phyloP scores from a whole-genome alignment of 176 grass and related monocot species.

The Pontederia crassipes region DNA sequence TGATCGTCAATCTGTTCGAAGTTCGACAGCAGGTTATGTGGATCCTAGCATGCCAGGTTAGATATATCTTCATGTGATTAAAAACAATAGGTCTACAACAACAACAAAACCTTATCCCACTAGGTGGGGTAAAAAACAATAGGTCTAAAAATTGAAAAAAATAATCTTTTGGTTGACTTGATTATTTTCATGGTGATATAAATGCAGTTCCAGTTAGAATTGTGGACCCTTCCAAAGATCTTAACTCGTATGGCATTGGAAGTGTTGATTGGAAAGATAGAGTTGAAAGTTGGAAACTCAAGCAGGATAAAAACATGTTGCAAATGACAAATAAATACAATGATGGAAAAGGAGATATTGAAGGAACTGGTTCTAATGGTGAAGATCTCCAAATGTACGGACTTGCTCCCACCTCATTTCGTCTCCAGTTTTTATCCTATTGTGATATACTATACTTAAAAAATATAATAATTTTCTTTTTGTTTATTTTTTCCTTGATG shows the following conservation, averaged over 20 bases:
- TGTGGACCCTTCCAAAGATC: slow-evolving; percentile 90
- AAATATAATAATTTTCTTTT: background rate
- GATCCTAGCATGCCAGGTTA: slow-evolving; percentile 96
- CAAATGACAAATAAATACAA: slow-evolving; percentile 84
- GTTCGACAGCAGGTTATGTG: slow-evolving; percentile 80
- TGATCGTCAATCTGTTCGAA: slow-evolving; percentile 93
- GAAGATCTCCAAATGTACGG: slow-evolving; percentile 97
- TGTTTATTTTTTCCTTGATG: background rate
- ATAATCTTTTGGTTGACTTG: slow-evolving; percentile 7
- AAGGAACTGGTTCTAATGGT: slow-evolving; percentile 92
- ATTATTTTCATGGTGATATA: slow-evolving; percentile 18
- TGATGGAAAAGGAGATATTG: slow-evolving; percentile 89
- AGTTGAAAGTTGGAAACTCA: slow-evolving; percentile 92
- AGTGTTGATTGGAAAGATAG: slow-evolving; percentile 98
- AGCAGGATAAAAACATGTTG: slow-evolving; percentile 90
- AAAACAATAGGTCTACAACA: slow-evolving; percentile 1
- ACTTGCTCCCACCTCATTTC: background rate
- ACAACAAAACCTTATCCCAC: too few relatives aligned
- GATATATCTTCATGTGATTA: slow-evolving; percentile 4
- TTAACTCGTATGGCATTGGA: slow-evolving; percentile 90
- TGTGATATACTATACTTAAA: background rate
- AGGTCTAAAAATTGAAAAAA: slow-evolving; percentile 5
- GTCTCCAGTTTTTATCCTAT: background rate
- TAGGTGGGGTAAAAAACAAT: too few relatives aligned
- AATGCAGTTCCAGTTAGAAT: slow-evolving; percentile 97